Evolutionary conservation across 2,329 filamentous ascomycete species (phyloP), one percentile per base, ranked within the genome.

Genomic region (Nigrograna mackinnonii): DNA sequence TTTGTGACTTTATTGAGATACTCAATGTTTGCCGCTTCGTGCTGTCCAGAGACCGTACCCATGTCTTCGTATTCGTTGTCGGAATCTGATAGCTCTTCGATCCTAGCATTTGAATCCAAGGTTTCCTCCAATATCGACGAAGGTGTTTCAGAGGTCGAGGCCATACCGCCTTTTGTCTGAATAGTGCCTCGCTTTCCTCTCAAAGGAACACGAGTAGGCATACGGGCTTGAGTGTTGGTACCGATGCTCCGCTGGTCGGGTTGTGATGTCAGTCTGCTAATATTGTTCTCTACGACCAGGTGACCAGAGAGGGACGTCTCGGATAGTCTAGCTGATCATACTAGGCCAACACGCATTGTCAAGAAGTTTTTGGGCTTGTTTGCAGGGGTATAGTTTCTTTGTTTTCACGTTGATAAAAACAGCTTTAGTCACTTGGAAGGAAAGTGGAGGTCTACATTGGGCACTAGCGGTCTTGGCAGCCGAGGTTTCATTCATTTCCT

Each of bases 1-100:
- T 87, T 51, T 13, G 50, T 52, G n/a, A 68, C 43, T 28, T 56
- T 59, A 11, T 60, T 58, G 20, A 66, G 39, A 20, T 61, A 65
- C 5, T 49, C 52, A 22, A 60, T 62, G 34, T 62, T 57, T 4
- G 54, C 60, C 28, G 55, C 44, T 46, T 65, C 57, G 47, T 63
- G 50, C 26, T 49, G 24, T 9, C 54, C 57, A 30, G 52, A n/a
- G 21, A 40, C 50, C 9, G 57, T 52, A 3, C 58, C 64, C 57
- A 68, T 64, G 39, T 67, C 65, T 59, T 69, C 65, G 60, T 65
- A 66, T 4, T 64, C 63, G 52, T 56, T 39, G 26, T 60, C 52
- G 31, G 58, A 53, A 46, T 66, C 62, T n/a, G 66, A 66, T 28
- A 69, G 54, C 41, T 68, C 65, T 57, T 68, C 50, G 33, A 68